These are phyloP conservation scores for Termitomyces sp. DNA, from an alignment of 768 basidiomycete genomes.

Conservation along the genomic window DNA sequence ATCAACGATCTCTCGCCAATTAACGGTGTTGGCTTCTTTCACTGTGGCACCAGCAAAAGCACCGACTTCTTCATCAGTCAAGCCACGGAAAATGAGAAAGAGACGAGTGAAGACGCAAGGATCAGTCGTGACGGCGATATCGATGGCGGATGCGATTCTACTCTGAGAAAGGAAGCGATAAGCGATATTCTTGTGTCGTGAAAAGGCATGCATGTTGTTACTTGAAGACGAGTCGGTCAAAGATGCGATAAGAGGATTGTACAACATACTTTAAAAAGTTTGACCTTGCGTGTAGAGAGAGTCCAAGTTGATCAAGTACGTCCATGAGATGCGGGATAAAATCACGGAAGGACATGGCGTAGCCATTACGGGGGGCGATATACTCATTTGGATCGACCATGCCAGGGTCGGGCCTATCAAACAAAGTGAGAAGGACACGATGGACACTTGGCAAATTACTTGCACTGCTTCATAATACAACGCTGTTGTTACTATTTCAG, in stretches of 20 bases:
- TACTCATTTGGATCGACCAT: slow-evolving; percentile 78
- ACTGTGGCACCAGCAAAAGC: slow-evolving; percentile 75
- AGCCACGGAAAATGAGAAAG: slow-evolving; percentile 82
- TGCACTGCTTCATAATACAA: slow-evolving; percentile 85
- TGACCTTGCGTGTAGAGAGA: slow-evolving; percentile 78
- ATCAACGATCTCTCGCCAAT: slow-evolving; percentile 77
- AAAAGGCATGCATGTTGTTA: slow-evolving; percentile 70
- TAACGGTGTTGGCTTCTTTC: slow-evolving; percentile 76
- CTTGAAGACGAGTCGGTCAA: slow-evolving; percentile 28
- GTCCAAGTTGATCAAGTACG: slow-evolving; percentile 80
- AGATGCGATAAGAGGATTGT: background rate
- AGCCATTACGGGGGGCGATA: slow-evolving; percentile 77
- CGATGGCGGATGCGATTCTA: slow-evolving; percentile 80
- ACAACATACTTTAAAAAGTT: slow-evolving; percentile 72
- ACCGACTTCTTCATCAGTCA: slow-evolving; percentile 74
- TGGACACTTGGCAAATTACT: slow-evolving; percentile 21
- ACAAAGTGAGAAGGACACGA: background rate
- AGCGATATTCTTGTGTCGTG: slow-evolving; percentile 79
- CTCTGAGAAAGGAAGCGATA: slow-evolving; percentile 82
- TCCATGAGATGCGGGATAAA: slow-evolving; percentile 77
- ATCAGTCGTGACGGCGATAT: slow-evolving; percentile 78
- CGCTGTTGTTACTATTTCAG: slow-evolving; percentile 71
- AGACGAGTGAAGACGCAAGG: slow-evolving; percentile 79
- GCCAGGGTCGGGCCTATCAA: slow-evolving; percentile 63
- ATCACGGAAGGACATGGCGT: slow-evolving; percentile 76